These are phyloP conservation scores for Holtermannia corniformis DNA, from an alignment of 768 basidiomycete genomes.

Conservation along the genomic window DNA sequence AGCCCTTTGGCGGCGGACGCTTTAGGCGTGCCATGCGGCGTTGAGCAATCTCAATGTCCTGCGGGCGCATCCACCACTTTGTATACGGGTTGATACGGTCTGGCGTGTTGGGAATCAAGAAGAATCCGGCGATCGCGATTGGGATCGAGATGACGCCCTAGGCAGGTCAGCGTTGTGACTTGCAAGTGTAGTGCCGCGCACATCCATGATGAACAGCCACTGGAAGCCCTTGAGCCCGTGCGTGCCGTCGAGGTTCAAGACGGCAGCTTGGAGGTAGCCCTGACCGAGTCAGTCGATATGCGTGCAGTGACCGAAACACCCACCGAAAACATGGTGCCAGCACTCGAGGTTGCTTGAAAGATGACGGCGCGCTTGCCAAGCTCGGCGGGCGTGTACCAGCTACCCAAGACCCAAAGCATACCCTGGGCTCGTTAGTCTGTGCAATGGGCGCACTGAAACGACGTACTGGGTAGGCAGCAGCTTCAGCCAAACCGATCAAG, in stretches of 20 bases:
- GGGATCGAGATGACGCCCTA: slow-evolving; percentile 18
- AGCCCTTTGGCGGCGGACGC: slow-evolving; percentile 10
- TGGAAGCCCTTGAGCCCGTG: not conserved
- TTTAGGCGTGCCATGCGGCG: too few relatives aligned
- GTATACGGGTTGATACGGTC: slow-evolving; percentile 7
- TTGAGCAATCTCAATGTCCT: slow-evolving; percentile 13
- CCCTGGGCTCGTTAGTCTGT: too few relatives aligned
- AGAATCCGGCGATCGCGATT: slow-evolving; percentile 17
- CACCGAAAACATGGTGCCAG: slow-evolving; percentile 1
- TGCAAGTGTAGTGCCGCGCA: too few relatives aligned
- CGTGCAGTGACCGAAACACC: too few relatives aligned
- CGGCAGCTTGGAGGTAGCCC: slow-evolving; percentile 5
- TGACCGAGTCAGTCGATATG: too few relatives aligned
- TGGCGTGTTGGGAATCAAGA: slow-evolving; percentile 18
- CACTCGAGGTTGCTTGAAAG: not conserved
- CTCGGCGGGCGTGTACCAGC: slow-evolving; percentile 1
- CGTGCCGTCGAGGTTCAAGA: not conserved
- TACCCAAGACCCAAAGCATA: not conserved
- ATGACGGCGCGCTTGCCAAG: slow-evolving; percentile 4
- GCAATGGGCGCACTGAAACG: too few relatives aligned
- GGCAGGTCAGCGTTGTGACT: too few relatives aligned
- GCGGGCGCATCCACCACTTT: slow-evolving; percentile 10
- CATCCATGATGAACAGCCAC: slow-evolving; percentile 6
- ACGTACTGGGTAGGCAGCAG: slow-evolving; percentile 5
- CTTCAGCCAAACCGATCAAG: slow-evolving; percentile 1